Evolutionary conservation across 2,329 filamentous ascomycete genomes (phyloP).

Genomic region (Penicillium digitatum): DNA sequence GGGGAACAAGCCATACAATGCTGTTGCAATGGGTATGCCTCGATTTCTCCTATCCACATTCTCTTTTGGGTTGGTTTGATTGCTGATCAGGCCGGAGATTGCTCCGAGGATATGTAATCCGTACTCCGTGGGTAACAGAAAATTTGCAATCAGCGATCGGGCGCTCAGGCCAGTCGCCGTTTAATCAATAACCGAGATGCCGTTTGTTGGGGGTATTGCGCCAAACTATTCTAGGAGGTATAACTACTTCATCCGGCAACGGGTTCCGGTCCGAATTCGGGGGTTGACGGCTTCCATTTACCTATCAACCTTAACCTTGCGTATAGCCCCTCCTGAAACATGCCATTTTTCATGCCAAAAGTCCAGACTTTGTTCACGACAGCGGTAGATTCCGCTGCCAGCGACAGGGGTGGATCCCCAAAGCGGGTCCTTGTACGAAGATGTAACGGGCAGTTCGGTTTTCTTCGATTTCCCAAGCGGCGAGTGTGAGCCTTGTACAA

Average conservation of each 20-base stretch:
- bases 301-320: not conserved
- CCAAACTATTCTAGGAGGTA: not conserved
- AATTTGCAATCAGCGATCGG: not conserved
- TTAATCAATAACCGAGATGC: not conserved
- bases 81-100: constrained; percentile 2
- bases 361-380: not conserved
- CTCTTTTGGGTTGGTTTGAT: not conserved
- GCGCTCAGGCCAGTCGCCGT: not conserved
- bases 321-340: not conserved
- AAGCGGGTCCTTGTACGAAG: constrained; percentile 1
- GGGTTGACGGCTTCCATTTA: not conserved
- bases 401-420: not conserved
- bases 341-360: not conserved
- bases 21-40: not conserved
- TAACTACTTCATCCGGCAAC: not conserved
- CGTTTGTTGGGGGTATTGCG: not conserved
- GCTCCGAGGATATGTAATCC: not conserved
- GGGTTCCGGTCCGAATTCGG: not conserved
- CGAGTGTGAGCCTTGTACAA: not conserved
- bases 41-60: not conserved
- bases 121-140: no score
- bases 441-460: not conserved
- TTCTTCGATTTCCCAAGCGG: not conserved
- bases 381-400: not conserved
- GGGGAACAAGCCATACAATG: not conserved